Base-by-base conservation (phyloP, 768 basidiomycete species). In the Lactarius tabidus region DNA sequence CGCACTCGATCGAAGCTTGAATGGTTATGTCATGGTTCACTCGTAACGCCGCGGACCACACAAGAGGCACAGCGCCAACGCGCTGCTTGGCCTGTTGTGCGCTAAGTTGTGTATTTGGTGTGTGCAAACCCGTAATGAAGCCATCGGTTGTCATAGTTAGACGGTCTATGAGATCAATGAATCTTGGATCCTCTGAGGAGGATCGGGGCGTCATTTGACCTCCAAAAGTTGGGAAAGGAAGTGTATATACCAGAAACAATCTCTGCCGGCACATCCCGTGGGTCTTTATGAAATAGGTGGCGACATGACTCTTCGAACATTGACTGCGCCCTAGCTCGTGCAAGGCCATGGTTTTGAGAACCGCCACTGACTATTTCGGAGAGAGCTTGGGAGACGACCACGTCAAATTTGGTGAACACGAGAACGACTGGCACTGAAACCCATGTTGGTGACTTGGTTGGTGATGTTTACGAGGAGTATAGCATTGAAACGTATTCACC, bases 401-500 rank as follows among this genome's bases (percentile, higher is more conserved):
- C 12, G 43, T 65, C 64, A 33, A 60, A 65, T 26, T 65, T 60
- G 3, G 59, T 65, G 17, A 41, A 31, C 5, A 56, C 54, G n/a
- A 65, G 17, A 31, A 65, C n/a, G n/a, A 65, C 54, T 1, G 64
- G 64, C 17, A 65, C 59, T 48, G 33, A 29, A 23, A 23, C n/a
- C 53, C 12, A 31, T 0, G 1, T 29, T 10, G 15, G 3, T 55
- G 2, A 38, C 15, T 20, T 18, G 6, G 1, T 29, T 10, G 15
- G 3, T 55, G 2, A 38, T 15, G 26, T 18, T 10, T 12, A 23
- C 33, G 18, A 2, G 15, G 5, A 12, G n/a, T 6, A 26, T 8
- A 6, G 4, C 4, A 23, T 54, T n/a, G 4, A 17, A 45, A n/a
- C 1, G 18, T 2, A 20, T 54, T 48, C 41, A 60, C 64, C 53